These are phyloP conservation scores for Suhomyces sp. DNA, from an alignment of 805 yeast species.

Conservation along the genomic window DNA sequence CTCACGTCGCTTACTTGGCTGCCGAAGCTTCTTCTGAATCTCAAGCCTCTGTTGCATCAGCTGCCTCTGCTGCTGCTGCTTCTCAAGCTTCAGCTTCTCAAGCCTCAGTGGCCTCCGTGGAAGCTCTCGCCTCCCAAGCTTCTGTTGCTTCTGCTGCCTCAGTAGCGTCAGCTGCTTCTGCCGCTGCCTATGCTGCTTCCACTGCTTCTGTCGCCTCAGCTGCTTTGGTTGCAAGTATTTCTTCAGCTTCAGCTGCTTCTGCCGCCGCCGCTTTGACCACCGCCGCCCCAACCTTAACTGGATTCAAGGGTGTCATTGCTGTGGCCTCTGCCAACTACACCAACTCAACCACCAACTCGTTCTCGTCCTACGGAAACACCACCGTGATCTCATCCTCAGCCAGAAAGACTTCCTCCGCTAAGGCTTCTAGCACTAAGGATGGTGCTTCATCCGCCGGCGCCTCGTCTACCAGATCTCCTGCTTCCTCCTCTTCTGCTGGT, in stretches of 20 bases:
- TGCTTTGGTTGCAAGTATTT: constrained; percentile 16
- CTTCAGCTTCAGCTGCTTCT: constrained; percentile 24
- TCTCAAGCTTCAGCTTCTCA: constrained; percentile 12
- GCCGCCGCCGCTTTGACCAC: constrained; percentile 5
- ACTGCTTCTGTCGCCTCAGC: constrained; percentile 20
- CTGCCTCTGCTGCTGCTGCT: constrained; percentile 31
- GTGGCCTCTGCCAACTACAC: constrained; percentile 39
- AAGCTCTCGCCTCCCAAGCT: constrained; percentile 12
- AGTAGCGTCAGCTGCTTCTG: constrained; percentile 17
- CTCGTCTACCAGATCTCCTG: constrained; percentile 26
- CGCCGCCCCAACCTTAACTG: constrained; percentile 20
- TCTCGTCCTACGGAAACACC: constrained; percentile 15
- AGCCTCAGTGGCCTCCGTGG: constrained; percentile 13
- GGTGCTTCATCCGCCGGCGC: constrained; percentile 17
- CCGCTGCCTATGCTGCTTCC: constrained; percentile 17
- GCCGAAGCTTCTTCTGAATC: constrained; percentile 16
- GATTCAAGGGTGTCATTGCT: constrained; percentile 36
- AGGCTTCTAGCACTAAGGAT: constrained; percentile 12
- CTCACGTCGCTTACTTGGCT: background rate
- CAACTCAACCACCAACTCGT: constrained; percentile 20
- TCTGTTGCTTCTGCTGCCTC: constrained; percentile 6
- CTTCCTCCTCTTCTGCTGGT: constrained; percentile 30
- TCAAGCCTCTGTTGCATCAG: constrained; percentile 15
- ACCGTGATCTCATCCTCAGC: constrained; percentile 6
- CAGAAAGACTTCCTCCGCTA: constrained; percentile 5